phyloP scores from a whole-genome alignment of 495 filamentous ascomycete species.

The Xylaria cubensis region DNA sequence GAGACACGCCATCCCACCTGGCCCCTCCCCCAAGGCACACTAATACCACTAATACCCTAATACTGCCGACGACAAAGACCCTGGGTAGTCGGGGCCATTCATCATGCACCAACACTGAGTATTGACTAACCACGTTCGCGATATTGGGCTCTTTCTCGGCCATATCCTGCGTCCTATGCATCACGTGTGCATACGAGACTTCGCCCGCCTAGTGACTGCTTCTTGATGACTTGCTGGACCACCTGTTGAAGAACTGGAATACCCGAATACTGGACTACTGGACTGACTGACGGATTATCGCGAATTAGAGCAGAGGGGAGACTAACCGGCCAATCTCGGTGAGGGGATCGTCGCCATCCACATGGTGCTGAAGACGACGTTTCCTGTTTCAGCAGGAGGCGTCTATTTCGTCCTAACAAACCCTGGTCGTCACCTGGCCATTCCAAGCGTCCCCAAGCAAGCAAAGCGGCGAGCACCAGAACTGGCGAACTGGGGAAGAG shows the following conservation, averaged over 20 bases:
- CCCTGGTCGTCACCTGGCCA: conserved; percentile 24
- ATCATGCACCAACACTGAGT: background rate
- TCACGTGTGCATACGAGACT: conserved; percentile 40
- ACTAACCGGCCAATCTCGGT: conserved; percentile 21
- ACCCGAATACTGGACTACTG: too few species aligned
- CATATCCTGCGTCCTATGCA: conserved; percentile 37
- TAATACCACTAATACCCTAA: background rate
- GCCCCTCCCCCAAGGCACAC: conserved; percentile 4
- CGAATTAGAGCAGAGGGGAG: background rate
- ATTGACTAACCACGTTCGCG: conserved; percentile 2
- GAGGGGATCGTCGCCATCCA: conserved; percentile 29
- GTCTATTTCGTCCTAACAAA: conserved; percentile 18
- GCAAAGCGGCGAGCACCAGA: background rate
- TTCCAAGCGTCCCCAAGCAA: conserved; percentile 11
- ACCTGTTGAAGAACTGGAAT: background rate
- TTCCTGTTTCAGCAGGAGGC: conserved; percentile 43
- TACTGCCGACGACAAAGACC: background rate
- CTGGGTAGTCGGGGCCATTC: background rate
- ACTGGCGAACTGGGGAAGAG: conserved; percentile 14
- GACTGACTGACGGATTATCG: background rate
- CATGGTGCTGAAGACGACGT: conserved; percentile 38
- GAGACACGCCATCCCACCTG: conserved; percentile 9
- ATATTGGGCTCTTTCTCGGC: conserved; percentile 10
- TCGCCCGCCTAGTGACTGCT: conserved; percentile 22
- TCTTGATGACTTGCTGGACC: conserved; percentile 7